phyloP scores from a whole-genome alignment of 179 eudicot genomes.

The Monotropa hypopitys region DNA sequence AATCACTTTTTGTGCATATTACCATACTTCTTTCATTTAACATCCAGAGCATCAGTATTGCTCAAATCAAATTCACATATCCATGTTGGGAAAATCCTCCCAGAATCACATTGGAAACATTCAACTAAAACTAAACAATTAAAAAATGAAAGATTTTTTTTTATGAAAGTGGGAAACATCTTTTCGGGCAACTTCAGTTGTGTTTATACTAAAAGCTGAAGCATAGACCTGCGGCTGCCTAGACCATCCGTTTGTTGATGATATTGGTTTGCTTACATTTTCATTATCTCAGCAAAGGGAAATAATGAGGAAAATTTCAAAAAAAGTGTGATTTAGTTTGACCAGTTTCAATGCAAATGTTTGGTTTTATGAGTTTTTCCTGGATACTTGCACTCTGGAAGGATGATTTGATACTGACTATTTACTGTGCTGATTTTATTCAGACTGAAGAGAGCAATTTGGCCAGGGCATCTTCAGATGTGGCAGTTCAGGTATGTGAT shows the following conservation, averaged over 20 bases:
- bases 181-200: too few relatives aligned
- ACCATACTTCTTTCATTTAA: too few relatives aligned
- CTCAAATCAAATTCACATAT: too few relatives aligned
- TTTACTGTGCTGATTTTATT: conserved; percentile 9
- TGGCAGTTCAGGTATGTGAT: conserved; percentile 27
- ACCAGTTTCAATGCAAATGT: background rate
- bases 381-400: background rate
- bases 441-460: conserved; percentile 32
- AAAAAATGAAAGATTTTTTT: too few relatives aligned
- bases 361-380: background rate
- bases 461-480: conserved; percentile 22
- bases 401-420: background rate
- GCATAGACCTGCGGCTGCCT: too few relatives aligned
- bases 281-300: background rate
- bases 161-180: too few relatives aligned
- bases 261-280: background rate
- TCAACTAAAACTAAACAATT: too few relatives aligned
- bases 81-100: too few relatives aligned
- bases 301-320: background rate
- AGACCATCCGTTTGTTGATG: background rate
- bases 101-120: too few relatives aligned
- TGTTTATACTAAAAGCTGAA: too few relatives aligned
- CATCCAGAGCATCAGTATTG: too few relatives aligned
- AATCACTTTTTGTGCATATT: too few relatives aligned
- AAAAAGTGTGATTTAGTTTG: background rate